Conservation (phyloP, 306 rosid genomes). For the Casuarina equisetifolia region DNA sequence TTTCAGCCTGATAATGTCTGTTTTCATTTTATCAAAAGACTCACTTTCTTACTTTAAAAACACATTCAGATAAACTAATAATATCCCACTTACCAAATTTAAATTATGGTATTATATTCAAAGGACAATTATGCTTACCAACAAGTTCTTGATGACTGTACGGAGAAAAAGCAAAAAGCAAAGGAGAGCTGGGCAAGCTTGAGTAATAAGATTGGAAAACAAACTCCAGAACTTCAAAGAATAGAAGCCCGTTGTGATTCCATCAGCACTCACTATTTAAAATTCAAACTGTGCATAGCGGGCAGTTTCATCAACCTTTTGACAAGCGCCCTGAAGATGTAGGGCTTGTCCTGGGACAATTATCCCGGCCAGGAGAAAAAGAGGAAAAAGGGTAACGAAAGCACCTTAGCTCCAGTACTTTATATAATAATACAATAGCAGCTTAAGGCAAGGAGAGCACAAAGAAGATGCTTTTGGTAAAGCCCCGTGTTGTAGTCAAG, state of each 20-base stretch:
- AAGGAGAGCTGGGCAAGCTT: not conserved
- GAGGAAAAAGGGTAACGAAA: not conserved
- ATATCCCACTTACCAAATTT: too few relatives aligned
- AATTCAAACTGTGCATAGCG: slow-evolving; percentile 1
- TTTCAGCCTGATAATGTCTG: too few relatives aligned
- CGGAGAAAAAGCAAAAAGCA: slow-evolving; percentile 1
- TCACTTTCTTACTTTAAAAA: too few relatives aligned
- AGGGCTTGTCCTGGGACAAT: not conserved
- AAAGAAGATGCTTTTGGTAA: not conserved
- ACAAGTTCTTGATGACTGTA: not conserved
- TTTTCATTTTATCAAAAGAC: too few relatives aligned
- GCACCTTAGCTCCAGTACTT: not conserved
- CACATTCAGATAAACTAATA: too few relatives aligned
- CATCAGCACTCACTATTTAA: not conserved
- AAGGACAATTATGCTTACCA: not conserved
- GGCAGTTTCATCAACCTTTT: not conserved
- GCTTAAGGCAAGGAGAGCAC: not conserved
- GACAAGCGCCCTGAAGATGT: not conserved
- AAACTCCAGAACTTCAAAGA: not conserved
- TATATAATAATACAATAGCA: too few relatives aligned
- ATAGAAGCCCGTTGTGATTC: slow-evolving; percentile 2
- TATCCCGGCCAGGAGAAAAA: not conserved
- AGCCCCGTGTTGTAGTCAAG: too few relatives aligned
- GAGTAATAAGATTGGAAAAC: not conserved
- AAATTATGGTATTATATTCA: too few relatives aligned